Evolutionary conservation across 139 green algal species (phyloP), one percentile per base, ranked within the genome.

Genomic region (Penium margaritaceum): DNA sequence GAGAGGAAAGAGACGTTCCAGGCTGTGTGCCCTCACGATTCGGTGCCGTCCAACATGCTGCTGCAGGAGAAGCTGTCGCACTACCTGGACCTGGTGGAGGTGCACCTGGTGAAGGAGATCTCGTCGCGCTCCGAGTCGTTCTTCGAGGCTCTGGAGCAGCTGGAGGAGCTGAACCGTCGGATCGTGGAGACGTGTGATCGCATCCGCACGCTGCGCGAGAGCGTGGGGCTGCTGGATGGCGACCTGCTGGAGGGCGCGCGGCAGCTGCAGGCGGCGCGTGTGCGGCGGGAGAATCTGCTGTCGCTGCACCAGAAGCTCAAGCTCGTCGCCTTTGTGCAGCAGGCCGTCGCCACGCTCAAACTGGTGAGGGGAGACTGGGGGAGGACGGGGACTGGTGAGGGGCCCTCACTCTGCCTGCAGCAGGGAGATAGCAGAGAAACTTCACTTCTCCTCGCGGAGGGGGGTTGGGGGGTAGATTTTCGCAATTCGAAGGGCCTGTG

Each of bases 81-180:
- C 33, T 81, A 86, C 65, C 54, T 86, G 15, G 81, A 86, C 62
- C 35, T 84, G 1, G 67, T 86, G 1, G 81, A 86, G 44, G 36
- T 70, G 14, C 46, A 79, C 44, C 62, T 86, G 21, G 55, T 85
- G 27, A 47, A 60, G 17, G 80, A 84, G 36, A 86, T 86, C 36
- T 75, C 67, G 33, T 35, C 41, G 2, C 72, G 79, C 17, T 81
- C 65, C 3, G 68, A 77, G 5, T 84, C 71, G 24, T 86, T 86
- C 68, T 86, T 86, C 32, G 79, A 84, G 7, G 81, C 80, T 9
- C 84, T 90, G 5, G 80, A 81, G 21, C 75, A 78, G 51, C 80
- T 96, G 3, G 86, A 94, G 47, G 84, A 90, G 5, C 80, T 95
- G 70, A 81, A 83, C 12, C 70, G 64, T 32, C 64, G 58, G 3